Base-by-base conservation (phyloP, 768 basidiomycete genomes). In the Piloderma croceum region DNA sequence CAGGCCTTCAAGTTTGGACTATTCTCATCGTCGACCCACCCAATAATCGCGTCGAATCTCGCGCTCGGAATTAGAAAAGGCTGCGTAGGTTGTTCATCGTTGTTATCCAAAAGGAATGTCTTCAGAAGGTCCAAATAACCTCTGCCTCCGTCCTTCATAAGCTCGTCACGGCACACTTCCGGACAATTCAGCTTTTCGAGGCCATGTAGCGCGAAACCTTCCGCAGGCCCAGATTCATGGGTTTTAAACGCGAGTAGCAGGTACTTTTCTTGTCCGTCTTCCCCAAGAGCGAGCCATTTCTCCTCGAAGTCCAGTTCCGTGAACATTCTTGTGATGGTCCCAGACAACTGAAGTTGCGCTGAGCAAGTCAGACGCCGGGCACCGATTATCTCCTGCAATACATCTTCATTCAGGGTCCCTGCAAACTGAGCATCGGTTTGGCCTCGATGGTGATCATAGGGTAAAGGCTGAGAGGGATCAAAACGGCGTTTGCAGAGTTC, bases 71-170 rank as follows among this genome's bases (percentile, higher is more conserved):
- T 1, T 15, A 43, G 27, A 22, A 46, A 43, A 11, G 45, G 45
- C n/a, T 46, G 41, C 35, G 36, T 46, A 7, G 42, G 45, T 10
- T 31, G 17, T 20, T 24, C 37, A 7, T 46, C 41, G 37, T 46
- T 43, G 36, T 43, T 35, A 20, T 42, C 31, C 11, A 46, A 41
- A 7, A 46, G 18, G 32, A 46, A 46, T 21, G 24, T 6, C 15
- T 34, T 43, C 13, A 43, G 21, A 20, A 46, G 42, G 10, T 46
- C 45, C 18, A 46, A 18, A 31, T 37, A 46, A 10, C 45, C 45
- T 24, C 36, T 17, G 7, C 45, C 45, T 7, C 34, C 33, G 29
- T 39, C 33, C 5, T 41, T 27, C 10, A 35, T 32, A n/a, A 38
- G 12, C 40, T 39, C 41, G 38, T 43, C 37, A 13, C 27, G 15